phyloP scores from a whole-genome alignment of 768 basidiomycete species.

The Galerina marginata region DNA sequence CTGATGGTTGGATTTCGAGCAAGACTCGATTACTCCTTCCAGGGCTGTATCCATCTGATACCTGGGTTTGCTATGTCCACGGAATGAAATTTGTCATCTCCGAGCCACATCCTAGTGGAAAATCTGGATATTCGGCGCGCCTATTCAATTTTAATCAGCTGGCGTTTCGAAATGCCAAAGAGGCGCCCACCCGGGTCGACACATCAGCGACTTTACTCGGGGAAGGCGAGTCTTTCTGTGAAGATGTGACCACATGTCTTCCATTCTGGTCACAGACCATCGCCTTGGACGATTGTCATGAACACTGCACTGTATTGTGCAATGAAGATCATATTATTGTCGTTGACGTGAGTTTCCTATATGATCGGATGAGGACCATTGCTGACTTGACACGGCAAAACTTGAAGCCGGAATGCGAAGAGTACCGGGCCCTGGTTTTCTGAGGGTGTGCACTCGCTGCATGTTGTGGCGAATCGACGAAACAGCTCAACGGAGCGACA shows the following conservation, averaged over 20 bases:
- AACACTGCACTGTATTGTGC: conserved; percentile 48
- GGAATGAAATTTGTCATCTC: conserved; percentile 49
- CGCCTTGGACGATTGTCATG: conserved; percentile 28
- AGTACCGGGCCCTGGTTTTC: conserved; percentile 38
- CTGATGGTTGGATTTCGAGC: conserved; percentile 52
- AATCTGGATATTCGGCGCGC: conserved; percentile 30
- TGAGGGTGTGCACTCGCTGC: conserved; percentile 11
- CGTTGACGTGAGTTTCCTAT: conserved; percentile 46
- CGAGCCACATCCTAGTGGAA: conserved; percentile 15
- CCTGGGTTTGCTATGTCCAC: conserved; percentile 67
- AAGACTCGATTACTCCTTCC: conserved; percentile 49
- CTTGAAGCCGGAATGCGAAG: conserved; percentile 19
- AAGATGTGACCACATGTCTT: conserved; percentile 46
- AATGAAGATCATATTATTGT: conserved; percentile 61
- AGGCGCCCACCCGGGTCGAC: conserved; percentile 5
- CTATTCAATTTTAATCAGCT: conserved; percentile 60
- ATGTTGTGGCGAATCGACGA: conserved; percentile 4
- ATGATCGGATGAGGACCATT: conserved; percentile 4
- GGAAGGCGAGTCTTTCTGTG: conserved; percentile 41
- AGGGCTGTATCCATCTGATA: conserved; percentile 35
- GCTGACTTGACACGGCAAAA: conserved; percentile 10
- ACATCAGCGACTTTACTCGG: conserved; percentile 25
- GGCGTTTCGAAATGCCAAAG: conserved; percentile 37
- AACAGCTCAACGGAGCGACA: background rate
- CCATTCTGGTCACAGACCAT: conserved; percentile 48